Base-by-base conservation (phyloP, 352 stramenopile genomes). In the Globisporangium apiculatum region DNA sequence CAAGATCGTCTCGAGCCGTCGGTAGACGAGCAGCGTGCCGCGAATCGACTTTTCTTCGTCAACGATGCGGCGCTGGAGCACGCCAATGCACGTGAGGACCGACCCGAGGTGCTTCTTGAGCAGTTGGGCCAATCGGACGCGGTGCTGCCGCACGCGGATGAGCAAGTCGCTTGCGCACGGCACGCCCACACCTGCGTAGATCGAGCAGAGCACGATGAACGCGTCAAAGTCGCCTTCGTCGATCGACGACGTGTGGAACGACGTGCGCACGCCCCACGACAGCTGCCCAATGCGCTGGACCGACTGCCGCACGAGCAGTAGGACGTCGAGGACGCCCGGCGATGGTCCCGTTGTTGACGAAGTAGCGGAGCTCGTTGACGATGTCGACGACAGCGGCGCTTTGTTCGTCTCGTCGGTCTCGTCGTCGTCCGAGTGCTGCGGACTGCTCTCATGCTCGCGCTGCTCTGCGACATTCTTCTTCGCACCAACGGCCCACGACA, bases 151-250 rank as follows among this genome's bases (percentile, higher is more conserved):
- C 37, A 94, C 54, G 55, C 83, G 84, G 37, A 89, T 68, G 17
- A 91, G 66, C 64, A 94, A 63, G 57, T 91, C 83, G 52, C 71
- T 84, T 5, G 76, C 73, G 36, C 80, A 91, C 43, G 67, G 55
- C 1, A 94, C 82, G 2, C 77, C 76, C 31, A 76, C 71, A 24
- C 63, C 66, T 51, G 87, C 70, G 55, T 94, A 94, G 45, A 94
- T 91, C n/a, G 82, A 90, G 62, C 84, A 94, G 24, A 94, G 57
- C 55, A 91, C 83, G 37, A 90, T 86, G 57, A 88, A 94, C 18
- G 82, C 84, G 43, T 94, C 82, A 55, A 91, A 91, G 55, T 85
- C 74, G n/a, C 79, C 75, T 53, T 91, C 80, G 40, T 94, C 84
- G 62, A 91, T 87, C 9, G 79, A 84, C 9, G 80, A 86, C 46